Base-by-base conservation (phyloP, 148 eudicot species). In the Chenopodium formosanum region DNA sequence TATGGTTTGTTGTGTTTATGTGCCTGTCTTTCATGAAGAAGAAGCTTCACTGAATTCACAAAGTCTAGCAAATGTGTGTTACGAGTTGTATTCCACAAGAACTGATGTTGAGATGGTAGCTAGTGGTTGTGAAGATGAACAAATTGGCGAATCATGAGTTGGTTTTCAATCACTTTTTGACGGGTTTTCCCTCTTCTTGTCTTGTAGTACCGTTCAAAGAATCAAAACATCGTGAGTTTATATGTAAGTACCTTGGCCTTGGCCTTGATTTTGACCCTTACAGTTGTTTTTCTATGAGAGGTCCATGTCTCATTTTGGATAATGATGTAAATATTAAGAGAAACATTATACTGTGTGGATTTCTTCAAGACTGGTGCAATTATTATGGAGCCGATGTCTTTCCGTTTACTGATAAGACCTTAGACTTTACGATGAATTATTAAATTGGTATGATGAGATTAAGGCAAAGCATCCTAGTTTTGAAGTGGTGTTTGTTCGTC, bases 401-500 rank as follows among this genome's bases (percentile, higher is more conserved):
- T 60, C 64, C 64, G 0, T 60, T 60, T 22, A 60, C 64, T 5
- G 20, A 60, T 4, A 22, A 60, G 50, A 7, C 50, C 50, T 47
- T 53, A 14, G 20, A 5, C 22, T 40, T 46, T 46, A 31, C 67
- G 5, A 25, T 25, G n/a, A 14, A 47, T 62, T 65, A 3, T 1
- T 65, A 19, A 17, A 32, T 10, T 65, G 52, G 25, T 66, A 64
- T 78, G 9, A 40, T 20, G 11, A 65, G 17, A 60, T 10, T 19
- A 78, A 65, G 63, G 44, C 37, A 66, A 7, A 10, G 1, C 16
- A 65, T 47, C 80, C 62, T 47, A n/a, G 27, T 66, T 25, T 78
- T 65, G 79, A 77, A n/a, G 70, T 77, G 56, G 79, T 64, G 1
- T 77, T 77, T 62, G 70, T 76, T 37, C 20, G 69, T 62, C 14